Conservation (phyloP, 345 rosid species). For the Sonneratia alba region DNA sequence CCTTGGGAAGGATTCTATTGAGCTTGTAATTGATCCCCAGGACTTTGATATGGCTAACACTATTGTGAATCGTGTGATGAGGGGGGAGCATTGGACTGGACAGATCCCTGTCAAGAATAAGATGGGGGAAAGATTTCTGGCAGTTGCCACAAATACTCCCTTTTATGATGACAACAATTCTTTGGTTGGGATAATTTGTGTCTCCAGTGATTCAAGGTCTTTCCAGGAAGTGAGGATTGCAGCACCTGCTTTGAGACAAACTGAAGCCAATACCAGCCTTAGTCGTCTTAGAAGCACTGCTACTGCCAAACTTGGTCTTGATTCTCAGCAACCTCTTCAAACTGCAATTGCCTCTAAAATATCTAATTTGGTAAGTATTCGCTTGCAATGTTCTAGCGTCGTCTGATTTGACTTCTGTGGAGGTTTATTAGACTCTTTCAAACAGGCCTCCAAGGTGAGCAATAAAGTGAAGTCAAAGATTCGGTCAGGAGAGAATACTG, state of each 20-base stretch:
- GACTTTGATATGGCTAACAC: conserved; percentile 42
- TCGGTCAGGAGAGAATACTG: conserved; percentile 39
- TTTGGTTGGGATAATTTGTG: conserved; percentile 71
- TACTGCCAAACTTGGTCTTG: conserved; percentile 73
- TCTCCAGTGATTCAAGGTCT: conserved; percentile 48
- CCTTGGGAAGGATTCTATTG: conserved; percentile 57
- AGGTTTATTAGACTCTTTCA: conserved; percentile 11
- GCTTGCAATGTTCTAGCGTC: not conserved
- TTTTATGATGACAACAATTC: conserved; percentile 63
- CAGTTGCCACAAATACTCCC: conserved; percentile 61
- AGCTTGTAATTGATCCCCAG: conserved; percentile 54
- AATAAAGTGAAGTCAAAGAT: conserved; percentile 77
- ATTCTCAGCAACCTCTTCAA: conserved; percentile 88
- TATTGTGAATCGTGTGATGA: conserved; percentile 37
- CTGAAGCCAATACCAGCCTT: conserved; percentile 45
- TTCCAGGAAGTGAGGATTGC: conserved; percentile 35
- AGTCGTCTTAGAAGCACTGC: conserved; percentile 34
- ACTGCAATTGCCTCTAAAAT: conserved; percentile 77
- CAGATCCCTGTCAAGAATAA: conserved; percentile 78
- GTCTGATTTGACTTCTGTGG: conserved; percentile 5
- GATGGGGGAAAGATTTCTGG: conserved; percentile 50
- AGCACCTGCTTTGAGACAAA: conserved; percentile 19
- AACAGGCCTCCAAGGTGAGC: conserved; percentile 77
- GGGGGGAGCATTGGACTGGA: conserved; percentile 86
- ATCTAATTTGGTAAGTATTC: conserved; percentile 71